phyloP scores from a whole-genome alignment of 805 yeast species.

The Isabelozyma pseudorhagii region DNA sequence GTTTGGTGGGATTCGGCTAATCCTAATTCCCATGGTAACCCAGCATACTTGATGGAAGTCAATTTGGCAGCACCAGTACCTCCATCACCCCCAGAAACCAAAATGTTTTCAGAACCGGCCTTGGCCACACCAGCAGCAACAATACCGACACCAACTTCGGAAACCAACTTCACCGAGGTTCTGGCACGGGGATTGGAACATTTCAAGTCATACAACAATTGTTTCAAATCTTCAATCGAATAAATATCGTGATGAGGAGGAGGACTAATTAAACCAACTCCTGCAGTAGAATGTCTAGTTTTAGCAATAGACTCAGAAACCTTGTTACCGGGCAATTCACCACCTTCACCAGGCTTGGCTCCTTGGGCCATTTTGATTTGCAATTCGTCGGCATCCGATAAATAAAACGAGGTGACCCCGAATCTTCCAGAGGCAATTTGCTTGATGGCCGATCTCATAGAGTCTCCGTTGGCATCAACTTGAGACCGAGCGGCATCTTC shows the following conservation, averaged over 20 bases:
- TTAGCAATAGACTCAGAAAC: conserved; percentile 85
- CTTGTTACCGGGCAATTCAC: conserved; percentile 94
- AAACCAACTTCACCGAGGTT: conserved; percentile 92
- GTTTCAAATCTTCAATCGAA: conserved; percentile 96
- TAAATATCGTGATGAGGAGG: conserved; percentile 99
- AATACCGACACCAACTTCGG: conserved; percentile 98
- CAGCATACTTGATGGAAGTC: conserved; percentile 96
- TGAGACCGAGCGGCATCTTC: conserved; percentile 91
- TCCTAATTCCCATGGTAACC: conserved; percentile 98
- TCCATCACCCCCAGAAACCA: conserved; percentile 98
- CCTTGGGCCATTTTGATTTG: conserved; percentile 99
- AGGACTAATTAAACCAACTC: conserved; percentile 95
- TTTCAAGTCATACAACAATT: conserved; percentile 91
- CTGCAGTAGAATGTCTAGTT: conserved; percentile 94
- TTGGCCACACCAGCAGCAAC: conserved; percentile 99
- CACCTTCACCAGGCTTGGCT: conserved; percentile 99
- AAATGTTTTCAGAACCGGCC: conserved; percentile 95
- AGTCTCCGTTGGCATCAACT: conserved; percentile 82
- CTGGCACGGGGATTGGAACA: conserved; percentile 97
- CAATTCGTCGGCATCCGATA: conserved; percentile 94
- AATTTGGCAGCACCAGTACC: conserved; percentile 99
- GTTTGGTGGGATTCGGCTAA: conserved; percentile 98
- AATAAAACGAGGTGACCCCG: conserved; percentile 93
- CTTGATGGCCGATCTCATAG: conserved; percentile 98
- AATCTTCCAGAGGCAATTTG: conserved; percentile 98